Conservation (phyloP, 1,284 basidiomycete genomes). For the Sanghuangporus baumii region DNA sequence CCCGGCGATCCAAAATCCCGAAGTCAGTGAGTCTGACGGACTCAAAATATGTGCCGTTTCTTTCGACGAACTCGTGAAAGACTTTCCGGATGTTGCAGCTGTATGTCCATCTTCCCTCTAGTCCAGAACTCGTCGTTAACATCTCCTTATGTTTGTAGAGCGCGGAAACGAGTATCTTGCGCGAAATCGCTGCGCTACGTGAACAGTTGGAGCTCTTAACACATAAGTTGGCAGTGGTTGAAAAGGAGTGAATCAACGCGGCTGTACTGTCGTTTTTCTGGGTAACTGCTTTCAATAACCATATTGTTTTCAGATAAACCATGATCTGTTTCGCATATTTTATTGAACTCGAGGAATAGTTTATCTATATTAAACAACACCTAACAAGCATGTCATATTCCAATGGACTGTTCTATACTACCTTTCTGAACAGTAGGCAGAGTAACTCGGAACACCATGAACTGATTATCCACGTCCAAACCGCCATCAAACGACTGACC, state of each 20-base stretch:
- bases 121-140: background rate
- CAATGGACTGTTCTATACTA: slow-evolving; percentile 22
- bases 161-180: slow-evolving; percentile 60
- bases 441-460: slow-evolving; percentile 61
- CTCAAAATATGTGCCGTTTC: slow-evolving; percentile 67
- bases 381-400: slow-evolving; percentile 14
- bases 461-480: slow-evolving; percentile 56
- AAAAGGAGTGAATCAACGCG: background rate
- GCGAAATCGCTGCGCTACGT: slow-evolving; percentile 58
- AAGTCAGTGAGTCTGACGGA: slow-evolving; percentile 57
- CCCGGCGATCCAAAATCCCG: slow-evolving; percentile 51
- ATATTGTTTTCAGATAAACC: background rate
- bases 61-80: slow-evolving; percentile 71
- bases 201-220: slow-evolving; percentile 39
- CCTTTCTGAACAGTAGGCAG: slow-evolving; percentile 37
- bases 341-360: background rate
- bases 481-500: slow-evolving; percentile 52
- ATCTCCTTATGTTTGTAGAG: slow-evolving; percentile 41
- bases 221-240: background rate
- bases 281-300: background rate
- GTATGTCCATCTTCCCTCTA: slow-evolving; percentile 37
- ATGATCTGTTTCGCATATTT: background rate
- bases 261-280: background rate
- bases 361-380: background rate
- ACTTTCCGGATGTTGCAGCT: slow-evolving; percentile 71